phyloP scores from a whole-genome alignment of 306 rosid species.

The Pyrus communis region DNA sequence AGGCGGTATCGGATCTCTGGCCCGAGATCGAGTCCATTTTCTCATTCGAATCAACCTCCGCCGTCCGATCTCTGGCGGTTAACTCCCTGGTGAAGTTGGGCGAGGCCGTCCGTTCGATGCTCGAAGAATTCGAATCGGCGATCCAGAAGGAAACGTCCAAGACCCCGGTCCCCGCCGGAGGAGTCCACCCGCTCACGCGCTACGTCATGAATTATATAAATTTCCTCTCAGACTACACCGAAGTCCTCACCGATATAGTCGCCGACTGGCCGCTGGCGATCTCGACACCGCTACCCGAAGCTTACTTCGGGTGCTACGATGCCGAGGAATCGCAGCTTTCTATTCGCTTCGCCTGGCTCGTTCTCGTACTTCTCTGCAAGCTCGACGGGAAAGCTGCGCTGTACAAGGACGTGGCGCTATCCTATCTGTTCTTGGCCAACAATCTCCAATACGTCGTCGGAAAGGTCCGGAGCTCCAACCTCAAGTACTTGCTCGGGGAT shows the following conservation, averaged over 20 bases:
- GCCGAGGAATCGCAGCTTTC: constrained; percentile 28
- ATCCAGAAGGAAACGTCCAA: constrained; percentile 64
- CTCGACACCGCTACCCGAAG: constrained; percentile 54
- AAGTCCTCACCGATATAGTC: constrained; percentile 39
- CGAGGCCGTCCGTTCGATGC: constrained; percentile 37
- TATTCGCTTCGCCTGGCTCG: constrained; percentile 56
- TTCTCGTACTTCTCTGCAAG: constrained; percentile 69
- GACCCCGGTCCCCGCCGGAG: constrained; percentile 60
- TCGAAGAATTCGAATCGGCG: constrained; percentile 57
- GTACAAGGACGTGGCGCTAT: constrained; percentile 63
- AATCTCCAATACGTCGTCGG: constrained; percentile 75
- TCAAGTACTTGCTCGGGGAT: constrained; percentile 46
- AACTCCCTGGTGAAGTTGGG: constrained; percentile 35
- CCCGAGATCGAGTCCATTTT: constrained; percentile 63
- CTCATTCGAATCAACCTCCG: constrained; percentile 50
- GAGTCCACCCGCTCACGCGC: constrained; percentile 84
- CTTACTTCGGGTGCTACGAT: constrained; percentile 34
- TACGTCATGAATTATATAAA: constrained; percentile 78
- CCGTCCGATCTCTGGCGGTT: constrained; percentile 38
- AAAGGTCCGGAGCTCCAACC: constrained; percentile 50
- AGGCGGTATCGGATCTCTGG: constrained; percentile 41
- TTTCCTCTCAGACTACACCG: constrained; percentile 56
- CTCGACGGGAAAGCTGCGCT: constrained; percentile 63
- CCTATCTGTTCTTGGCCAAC: constrained; percentile 86
- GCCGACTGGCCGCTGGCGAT: constrained; percentile 43